phyloP scores from a whole-genome alignment of 345 rosid genomes.

The Corchorus capsularis region DNA sequence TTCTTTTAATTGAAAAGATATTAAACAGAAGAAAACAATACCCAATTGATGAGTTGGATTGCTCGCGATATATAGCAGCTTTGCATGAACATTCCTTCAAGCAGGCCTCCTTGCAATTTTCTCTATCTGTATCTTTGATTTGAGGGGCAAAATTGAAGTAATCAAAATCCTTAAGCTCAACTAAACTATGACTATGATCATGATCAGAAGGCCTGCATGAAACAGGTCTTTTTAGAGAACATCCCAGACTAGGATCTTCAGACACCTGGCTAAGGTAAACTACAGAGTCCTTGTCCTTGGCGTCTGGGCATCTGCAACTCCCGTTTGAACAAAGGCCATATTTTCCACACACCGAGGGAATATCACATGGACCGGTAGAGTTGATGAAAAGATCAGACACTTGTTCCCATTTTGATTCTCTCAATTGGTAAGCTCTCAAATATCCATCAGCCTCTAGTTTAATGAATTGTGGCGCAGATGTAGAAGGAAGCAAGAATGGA shows the following conservation, averaged over 20 bases:
- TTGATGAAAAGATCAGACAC: conserved; percentile 29
- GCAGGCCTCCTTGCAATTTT: neutral
- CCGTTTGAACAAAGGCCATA: conserved; percentile 33
- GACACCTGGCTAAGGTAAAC: conserved; percentile 26
- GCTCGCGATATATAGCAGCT: neutral
- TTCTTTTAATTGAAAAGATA: neutral
- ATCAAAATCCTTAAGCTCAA: neutral
- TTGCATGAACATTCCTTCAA: conserved; percentile 7
- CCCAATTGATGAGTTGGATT: neutral
- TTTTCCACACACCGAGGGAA: conserved; percentile 36
- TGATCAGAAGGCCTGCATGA: conserved; percentile 20
- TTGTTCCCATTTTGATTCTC: neutral
- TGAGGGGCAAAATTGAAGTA: neutral
- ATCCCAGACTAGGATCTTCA: conserved; percentile 28
- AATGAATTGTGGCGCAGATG: conserved; percentile 17
- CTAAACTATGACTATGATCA: neutral
- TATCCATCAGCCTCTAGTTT: conserved; percentile 32
- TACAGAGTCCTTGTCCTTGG: neutral
- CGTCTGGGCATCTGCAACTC: too few relatives aligned
- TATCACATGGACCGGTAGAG: conserved; percentile 21
- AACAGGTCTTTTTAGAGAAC: conserved; percentile 22
- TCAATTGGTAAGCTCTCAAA: conserved; percentile 29
- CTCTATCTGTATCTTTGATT: neutral
- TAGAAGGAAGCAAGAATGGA: conserved; percentile 8
- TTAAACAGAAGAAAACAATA: neutral